These are phyloP conservation scores for Craterostigma plantagineum DNA, from an alignment of 257 asterid genomes.

Conservation along the genomic window DNA sequence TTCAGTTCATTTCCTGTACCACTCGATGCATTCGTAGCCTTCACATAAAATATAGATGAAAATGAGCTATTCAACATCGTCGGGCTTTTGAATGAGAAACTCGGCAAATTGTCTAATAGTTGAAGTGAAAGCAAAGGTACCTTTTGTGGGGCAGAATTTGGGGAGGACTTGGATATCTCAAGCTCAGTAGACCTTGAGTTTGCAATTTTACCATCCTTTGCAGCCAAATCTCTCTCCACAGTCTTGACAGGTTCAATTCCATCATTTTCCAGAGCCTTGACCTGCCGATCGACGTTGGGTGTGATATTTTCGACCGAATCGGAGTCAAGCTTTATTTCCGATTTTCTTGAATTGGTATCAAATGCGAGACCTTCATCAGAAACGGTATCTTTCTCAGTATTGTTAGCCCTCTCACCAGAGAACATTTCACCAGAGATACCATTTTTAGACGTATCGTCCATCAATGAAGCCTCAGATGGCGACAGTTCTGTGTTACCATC, in stretches of 20 bases:
- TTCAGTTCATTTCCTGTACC: slow-evolving; percentile 53
- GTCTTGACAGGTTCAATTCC: slow-evolving; percentile 32
- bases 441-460: slow-evolving; percentile 24
- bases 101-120: no score
- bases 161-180: slow-evolving; percentile 31
- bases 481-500: slow-evolving; percentile 24
- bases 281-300: slow-evolving; percentile 23
- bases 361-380: slow-evolving; percentile 67
- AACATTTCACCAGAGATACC: slow-evolving; percentile 17
- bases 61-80: no score
- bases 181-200: slow-evolving; percentile 26
- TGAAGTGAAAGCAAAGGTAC: slow-evolving; percentile 17
- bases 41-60: no score
- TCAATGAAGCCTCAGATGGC: slow-evolving; percentile 24
- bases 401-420: slow-evolving; percentile 23
- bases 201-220: slow-evolving; percentile 36
- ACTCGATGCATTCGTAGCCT: slow-evolving; percentile 25
- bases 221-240: slow-evolving; percentile 21
- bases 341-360: slow-evolving; percentile 41
- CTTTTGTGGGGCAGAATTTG: slow-evolving; percentile 44
- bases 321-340: slow-evolving; percentile 4
- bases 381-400: slow-evolving; percentile 25
- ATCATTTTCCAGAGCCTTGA: slow-evolving; percentile 30
- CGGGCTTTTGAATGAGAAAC: no score
- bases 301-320: no score